These are phyloP conservation scores for Sophora flavescens DNA, from an alignment of 306 rosid genomes.

Conservation along the genomic window DNA sequence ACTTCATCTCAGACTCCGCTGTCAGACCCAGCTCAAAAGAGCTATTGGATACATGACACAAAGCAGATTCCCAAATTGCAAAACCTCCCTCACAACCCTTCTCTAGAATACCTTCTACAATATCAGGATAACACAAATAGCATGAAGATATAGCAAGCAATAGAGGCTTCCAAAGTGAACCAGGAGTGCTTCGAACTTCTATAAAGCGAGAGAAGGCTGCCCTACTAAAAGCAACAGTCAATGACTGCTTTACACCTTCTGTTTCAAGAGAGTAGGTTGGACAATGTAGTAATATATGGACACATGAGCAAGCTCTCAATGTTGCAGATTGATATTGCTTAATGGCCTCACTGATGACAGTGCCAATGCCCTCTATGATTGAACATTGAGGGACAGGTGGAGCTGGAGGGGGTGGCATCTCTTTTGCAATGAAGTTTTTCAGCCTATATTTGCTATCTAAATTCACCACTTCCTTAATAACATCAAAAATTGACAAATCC, in stretches of 20 bases:
- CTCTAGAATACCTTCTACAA: constrained; percentile 72
- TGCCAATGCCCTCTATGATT: constrained; percentile 74
- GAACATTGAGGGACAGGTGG: constrained; percentile 83
- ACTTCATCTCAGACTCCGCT: constrained; percentile 73
- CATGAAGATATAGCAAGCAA: constrained; percentile 85
- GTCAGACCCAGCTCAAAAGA: constrained; percentile 67
- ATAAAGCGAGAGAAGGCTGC: constrained; percentile 68
- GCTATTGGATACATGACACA: constrained; percentile 60
- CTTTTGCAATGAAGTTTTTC: constrained; percentile 66
- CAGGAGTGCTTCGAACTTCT: constrained; percentile 61
- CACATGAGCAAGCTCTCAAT: constrained; percentile 85
- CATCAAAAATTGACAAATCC: constrained; percentile 79
- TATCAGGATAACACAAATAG: constrained; percentile 82
- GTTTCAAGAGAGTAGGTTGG: constrained; percentile 71
- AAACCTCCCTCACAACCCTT: constrained; percentile 69
- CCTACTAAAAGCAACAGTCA: constrained; percentile 64
- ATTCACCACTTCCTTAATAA: constrained; percentile 75
- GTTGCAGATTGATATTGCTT: constrained; percentile 85
- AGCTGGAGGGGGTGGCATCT: constrained; percentile 77
- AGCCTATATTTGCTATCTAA: constrained; percentile 59
- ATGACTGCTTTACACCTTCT: constrained; percentile 70
- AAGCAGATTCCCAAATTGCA: constrained; percentile 73
- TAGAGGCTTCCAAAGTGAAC: constrained; percentile 82
- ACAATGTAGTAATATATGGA: constrained; percentile 73
- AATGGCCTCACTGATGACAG: constrained; percentile 72